phyloP scores from a whole-genome alignment of 2,329 filamentous ascomycete genomes.

The Neurospora crassa region DNA sequence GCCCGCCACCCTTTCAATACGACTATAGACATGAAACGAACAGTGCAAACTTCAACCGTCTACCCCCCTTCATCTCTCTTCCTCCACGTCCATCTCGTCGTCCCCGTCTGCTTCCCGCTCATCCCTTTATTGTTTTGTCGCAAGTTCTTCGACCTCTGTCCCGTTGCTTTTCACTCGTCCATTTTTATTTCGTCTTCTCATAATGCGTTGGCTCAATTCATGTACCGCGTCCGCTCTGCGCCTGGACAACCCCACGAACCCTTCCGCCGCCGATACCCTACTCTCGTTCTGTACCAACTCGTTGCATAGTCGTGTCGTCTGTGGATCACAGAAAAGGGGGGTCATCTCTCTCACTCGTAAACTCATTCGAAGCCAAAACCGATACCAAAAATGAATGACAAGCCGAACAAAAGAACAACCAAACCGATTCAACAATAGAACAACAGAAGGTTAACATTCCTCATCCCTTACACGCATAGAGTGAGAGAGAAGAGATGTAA shows the following conservation, averaged over 20 bases:
- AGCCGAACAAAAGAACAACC: background rate
- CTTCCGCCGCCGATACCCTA: background rate
- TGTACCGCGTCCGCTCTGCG: background rate
- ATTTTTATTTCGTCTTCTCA: background rate
- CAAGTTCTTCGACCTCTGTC: background rate
- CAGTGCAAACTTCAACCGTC: background rate
- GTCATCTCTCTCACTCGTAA: background rate
- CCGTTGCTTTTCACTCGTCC: background rate
- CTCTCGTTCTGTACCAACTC: background rate
- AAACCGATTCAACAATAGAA: background rate
- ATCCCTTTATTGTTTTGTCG: background rate
- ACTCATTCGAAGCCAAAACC: background rate
- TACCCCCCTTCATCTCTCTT: conserved; percentile 10
- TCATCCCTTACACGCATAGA: background rate
- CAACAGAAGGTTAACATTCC: background rate
- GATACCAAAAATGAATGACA: background rate
- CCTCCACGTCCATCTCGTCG: conserved; percentile 21
- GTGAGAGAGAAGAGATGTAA: background rate
- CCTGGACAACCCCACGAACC: background rate
- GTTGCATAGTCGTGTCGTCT: background rate
- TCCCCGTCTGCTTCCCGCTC: conserved; percentile 21
- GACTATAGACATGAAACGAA: background rate
- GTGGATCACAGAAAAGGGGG: background rate
- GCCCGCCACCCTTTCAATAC: background rate
- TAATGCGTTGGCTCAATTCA: background rate